phyloP scores from a whole-genome alignment of 2,329 filamentous ascomycete genomes.

The Geoglossum cookeanum region DNA sequence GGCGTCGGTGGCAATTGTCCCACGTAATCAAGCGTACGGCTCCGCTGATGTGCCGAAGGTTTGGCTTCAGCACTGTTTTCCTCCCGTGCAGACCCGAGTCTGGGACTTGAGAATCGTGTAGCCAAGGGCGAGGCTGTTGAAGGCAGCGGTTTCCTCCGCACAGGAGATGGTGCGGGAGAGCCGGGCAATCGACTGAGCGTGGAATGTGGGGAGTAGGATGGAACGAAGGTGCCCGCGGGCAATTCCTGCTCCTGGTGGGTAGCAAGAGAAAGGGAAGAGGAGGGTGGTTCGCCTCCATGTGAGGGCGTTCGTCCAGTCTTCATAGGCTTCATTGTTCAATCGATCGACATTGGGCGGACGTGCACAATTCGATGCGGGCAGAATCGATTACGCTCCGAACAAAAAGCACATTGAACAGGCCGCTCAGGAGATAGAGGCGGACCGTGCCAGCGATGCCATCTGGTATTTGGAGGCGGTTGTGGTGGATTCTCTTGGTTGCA shows the following conservation, averaged over 20 bases:
- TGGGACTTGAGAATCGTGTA: slow-evolving; percentile 20
- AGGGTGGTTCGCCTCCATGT: not conserved
- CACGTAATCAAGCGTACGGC: slow-evolving; percentile 18
- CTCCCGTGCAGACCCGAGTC: slow-evolving; percentile 21
- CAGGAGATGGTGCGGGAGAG: not conserved
- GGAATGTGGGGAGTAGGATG: not conserved
- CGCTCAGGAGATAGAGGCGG: not conserved
- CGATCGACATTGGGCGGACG: not conserved
- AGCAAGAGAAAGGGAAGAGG: not conserved
- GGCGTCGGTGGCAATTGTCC: not conserved
- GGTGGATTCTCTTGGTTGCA: not conserved
- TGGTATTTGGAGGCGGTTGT: not conserved
- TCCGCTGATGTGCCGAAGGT: slow-evolving; percentile 11
- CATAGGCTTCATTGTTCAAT: slow-evolving; percentile 1
- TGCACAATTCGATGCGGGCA: not conserved
- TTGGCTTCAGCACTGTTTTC: slow-evolving; percentile 10
- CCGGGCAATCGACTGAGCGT: not conserved
- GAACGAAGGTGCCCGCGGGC: not conserved
- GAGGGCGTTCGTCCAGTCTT: not conserved
- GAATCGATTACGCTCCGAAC: not conserved
- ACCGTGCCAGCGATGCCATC: not conserved
- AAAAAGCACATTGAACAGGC: not conserved
- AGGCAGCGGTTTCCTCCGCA: slow-evolving; percentile 40
- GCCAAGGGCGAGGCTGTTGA: slow-evolving; percentile 33
- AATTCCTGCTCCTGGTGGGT: not conserved